Conservation (phyloP, 768 basidiomycete species). For the Tylopilus sp. region DNA sequence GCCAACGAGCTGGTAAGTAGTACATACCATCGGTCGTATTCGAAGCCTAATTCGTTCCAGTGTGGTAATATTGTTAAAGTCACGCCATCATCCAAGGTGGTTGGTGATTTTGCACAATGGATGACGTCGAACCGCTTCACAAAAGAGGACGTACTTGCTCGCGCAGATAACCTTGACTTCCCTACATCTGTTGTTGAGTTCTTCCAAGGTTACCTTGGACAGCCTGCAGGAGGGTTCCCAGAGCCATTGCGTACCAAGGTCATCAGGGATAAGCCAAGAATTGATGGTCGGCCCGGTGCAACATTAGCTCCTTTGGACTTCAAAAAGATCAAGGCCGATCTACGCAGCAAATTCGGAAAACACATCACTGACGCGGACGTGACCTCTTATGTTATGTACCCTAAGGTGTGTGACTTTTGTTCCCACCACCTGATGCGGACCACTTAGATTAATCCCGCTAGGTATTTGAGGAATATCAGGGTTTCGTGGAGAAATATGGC, state of each 20-base stretch:
- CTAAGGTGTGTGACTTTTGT: conserved; percentile 57
- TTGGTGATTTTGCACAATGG: conserved; percentile 99
- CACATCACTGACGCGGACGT: conserved; percentile 94
- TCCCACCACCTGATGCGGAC: conserved; percentile 5
- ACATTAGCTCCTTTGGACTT: conserved; percentile 88
- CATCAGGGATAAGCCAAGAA: conserved; percentile 91
- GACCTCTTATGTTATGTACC: conserved; percentile 96
- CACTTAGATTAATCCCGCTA: conserved; percentile 30
- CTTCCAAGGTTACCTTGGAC: conserved; percentile 99
- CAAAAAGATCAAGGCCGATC: conserved; percentile 91
- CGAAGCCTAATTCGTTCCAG: conserved; percentile 34
- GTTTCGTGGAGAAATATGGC: conserved; percentile 93
- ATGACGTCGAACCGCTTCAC: conserved; percentile 94
- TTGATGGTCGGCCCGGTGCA: conserved; percentile 90
- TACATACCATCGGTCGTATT: background rate
- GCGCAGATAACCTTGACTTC: conserved; percentile 92
- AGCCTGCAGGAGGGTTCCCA: conserved; percentile 98
- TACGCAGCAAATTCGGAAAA: conserved; percentile 92
- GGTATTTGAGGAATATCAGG: conserved; percentile 97
- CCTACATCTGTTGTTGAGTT: conserved; percentile 96
- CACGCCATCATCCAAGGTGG: conserved; percentile 97
- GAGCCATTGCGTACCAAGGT: conserved; percentile 89
- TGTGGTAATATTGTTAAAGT: conserved; percentile 99
- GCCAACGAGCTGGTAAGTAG: conserved; percentile 84
- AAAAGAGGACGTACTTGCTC: conserved; percentile 80